Evolutionary conservation across 768 basidiomycete species (phyloP), one percentile per base, ranked within the genome.

Genomic region (Mycena alexandri): DNA sequence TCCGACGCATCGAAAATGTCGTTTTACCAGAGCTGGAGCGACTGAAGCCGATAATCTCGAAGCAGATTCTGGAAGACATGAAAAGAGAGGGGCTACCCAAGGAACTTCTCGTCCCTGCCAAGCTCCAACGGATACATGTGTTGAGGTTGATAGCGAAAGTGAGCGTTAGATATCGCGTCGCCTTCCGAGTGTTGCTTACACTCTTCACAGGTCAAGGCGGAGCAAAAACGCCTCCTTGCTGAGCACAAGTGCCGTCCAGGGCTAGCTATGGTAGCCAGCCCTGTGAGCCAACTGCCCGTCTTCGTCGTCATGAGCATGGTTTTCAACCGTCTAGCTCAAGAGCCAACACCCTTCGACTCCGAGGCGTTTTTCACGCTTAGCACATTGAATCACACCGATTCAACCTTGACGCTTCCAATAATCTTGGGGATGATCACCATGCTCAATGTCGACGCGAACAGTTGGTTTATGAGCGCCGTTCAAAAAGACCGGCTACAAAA

Each of bases 321-420:
- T 52, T 81, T 94, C 50, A 81, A 81, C 52, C 82, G 84, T 33
- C 80, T 89, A 19, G 86, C 90, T 1, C 78, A 83, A 62, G 78
- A 86, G 41, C 85, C 85, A 13, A 91, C 92, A 14, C 91, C 89
- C 11, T 85, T 94, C 67, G 91, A 93, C 78, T 87, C 90, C 2
- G 93, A 95, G 75, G 85, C 90, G 9, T 93, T 94, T 79, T 75
- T 93, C 42, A 91, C 91, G 0, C 83, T 95, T 42, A 86, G 91
- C 7, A 89, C 90, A 5, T 80, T 94, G 54, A 81, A 88, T 13
- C 89, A 91, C 74, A 82, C 90, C 12, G 93, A 95, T 75, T 85
- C 90, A 33, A 93, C 92, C 0, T 85, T 85, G 73, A 79, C 86
- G 14, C 76, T 94, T 1, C 93, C 93, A 3, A 88, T 94, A 56